Percentiles rank a stretch among this genome's conserved stretches.
Conservation (phyloP, 805 yeast genomes). For the Candida alai region DNA sequence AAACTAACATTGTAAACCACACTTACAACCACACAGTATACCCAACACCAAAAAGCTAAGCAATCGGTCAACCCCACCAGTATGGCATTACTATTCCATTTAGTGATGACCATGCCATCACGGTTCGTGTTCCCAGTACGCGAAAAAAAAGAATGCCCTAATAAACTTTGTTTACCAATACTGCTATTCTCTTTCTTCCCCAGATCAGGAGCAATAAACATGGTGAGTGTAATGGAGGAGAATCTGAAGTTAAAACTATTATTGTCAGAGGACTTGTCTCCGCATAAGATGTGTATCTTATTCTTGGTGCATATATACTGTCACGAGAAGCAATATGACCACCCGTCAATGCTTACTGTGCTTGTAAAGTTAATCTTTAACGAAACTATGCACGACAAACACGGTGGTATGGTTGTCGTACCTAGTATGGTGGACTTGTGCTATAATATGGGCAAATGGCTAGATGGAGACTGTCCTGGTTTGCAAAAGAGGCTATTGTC, state of each 20-base stretch:
- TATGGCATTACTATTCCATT: too few relatives aligned
- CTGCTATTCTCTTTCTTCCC: too few relatives aligned
- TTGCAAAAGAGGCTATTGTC: constrained; percentile 31
- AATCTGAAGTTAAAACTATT: constrained; percentile 20
- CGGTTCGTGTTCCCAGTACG: too few relatives aligned
- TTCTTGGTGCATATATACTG: constrained; percentile 32
- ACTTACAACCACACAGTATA: too few relatives aligned
- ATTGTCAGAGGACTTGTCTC: constrained; percentile 44
- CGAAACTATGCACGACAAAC: constrained; percentile 15
- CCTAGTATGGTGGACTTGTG: constrained; percentile 33
- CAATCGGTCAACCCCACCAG: too few relatives aligned
- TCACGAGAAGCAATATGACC: constrained; percentile 16
- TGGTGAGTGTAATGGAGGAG: too few relatives aligned
- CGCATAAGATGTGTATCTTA: constrained; percentile 51
- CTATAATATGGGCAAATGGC: constrained; percentile 13
- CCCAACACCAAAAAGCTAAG: too few relatives aligned
- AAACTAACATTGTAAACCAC: too few relatives aligned
- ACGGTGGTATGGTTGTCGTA: constrained; percentile 18
- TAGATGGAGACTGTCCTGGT: constrained; percentile 18
- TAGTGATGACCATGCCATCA: too few relatives aligned
- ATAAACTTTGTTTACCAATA: too few relatives aligned
- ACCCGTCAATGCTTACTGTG: constrained; percentile 37
- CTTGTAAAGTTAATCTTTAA: constrained; percentile 42
- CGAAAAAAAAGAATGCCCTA: too few relatives aligned
- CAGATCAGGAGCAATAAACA: too few relatives aligned